Evolutionary conservation across 2,329 filamentous ascomycete genomes (phyloP), one percentile per base, ranked within the genome.

Genomic region (Penicillium palitans): DNA sequence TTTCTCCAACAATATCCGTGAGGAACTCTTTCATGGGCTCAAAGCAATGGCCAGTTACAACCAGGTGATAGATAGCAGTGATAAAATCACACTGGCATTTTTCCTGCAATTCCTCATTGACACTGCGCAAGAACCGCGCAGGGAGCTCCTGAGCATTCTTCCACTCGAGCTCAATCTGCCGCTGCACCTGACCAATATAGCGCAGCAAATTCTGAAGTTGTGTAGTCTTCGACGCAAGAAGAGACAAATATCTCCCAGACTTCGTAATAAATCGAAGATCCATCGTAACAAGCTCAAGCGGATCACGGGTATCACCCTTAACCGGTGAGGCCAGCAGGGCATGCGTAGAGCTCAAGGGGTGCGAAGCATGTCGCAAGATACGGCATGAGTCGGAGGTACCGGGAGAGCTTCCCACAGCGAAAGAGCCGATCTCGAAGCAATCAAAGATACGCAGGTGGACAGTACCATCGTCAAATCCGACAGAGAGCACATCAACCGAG

Each of bases 151-250:
- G 85, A 2, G 90, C 88, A 37, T 90, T 89, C 67, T 90, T 90
- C 85, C 90, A 96, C 72, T 96, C 93, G 3, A 87, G 83, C 25
- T 87, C 80, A 78, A 97, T 90, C 63, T 93, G 90, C 35, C 85
- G 81, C 61, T 95, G 86, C 0, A 90, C 87, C 71, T 96, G 91
- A 56, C 86, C 87, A 45, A 96, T 83, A 70, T 99, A 98, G 49
- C 91, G 83, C 8, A 97, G 78, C 13, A 98, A 76, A 63, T 95
- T 96, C 67, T 96, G 91, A 17, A 98, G 76, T 44, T 91, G 90
- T 0, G 93, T 96, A 5, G 91, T 89, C 68, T 96, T 96, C 17
- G 89, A 91, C 0, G 93, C 89, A 13, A 98, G 81, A 5, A 96
- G 81, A 29, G 93, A 90, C 2, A 98, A 79, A 68, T 96, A 90